A percentile compares a stretch with the other conserved stretches of the same genome.
These are phyloP conservation scores for Phaffomyces antillensis DNA, from an alignment of 805 yeast species.

Conservation along the genomic window DNA sequence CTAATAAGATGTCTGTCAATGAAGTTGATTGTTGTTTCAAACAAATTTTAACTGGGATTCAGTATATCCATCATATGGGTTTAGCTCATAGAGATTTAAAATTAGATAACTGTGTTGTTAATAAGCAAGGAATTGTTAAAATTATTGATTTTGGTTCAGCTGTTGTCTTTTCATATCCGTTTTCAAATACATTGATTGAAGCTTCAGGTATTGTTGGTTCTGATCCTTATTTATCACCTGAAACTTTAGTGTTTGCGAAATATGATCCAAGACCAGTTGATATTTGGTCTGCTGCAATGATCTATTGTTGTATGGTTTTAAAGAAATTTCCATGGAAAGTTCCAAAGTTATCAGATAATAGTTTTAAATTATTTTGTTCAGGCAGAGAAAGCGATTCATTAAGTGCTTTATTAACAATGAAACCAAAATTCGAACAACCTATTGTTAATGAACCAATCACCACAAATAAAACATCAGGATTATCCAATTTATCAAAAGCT, in stretches of 20 bases:
- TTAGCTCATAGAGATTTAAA: slow-evolving; percentile 88
- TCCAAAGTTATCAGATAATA: slow-evolving; percentile 72
- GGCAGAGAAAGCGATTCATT: slow-evolving; percentile 63
- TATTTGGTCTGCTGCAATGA: slow-evolving; percentile 88
- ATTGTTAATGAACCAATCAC: slow-evolving; percentile 14
- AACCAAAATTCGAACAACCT: slow-evolving; percentile 39
- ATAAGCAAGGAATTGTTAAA: slow-evolving; percentile 74
- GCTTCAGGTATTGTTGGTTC: slow-evolving; percentile 84
- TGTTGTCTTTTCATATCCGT: slow-evolving; percentile 85
- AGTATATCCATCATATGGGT: slow-evolving; percentile 77
- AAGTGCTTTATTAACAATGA: slow-evolving; percentile 49
- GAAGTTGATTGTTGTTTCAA: slow-evolving; percentile 88
- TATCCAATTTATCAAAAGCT: slow-evolving; percentile 23
- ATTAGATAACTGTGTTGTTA: slow-evolving; percentile 86
- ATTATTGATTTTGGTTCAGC: slow-evolving; percentile 93
- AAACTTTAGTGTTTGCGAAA: slow-evolving; percentile 72
- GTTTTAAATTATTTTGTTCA: slow-evolving; percentile 76
- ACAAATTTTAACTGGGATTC: slow-evolving; percentile 74
- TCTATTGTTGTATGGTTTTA: slow-evolving; percentile 86
- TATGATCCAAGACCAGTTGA: slow-evolving; percentile 93
- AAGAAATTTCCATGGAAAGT: slow-evolving; percentile 94
- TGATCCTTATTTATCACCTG: slow-evolving; percentile 90
- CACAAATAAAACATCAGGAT: slow-evolving; percentile 13
- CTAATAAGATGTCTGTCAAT: slow-evolving; percentile 72
- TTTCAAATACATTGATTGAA: slow-evolving; percentile 61